Conservation (phyloP, 768 basidiomycete genomes). For the Leccinum fibrillosum region DNA sequence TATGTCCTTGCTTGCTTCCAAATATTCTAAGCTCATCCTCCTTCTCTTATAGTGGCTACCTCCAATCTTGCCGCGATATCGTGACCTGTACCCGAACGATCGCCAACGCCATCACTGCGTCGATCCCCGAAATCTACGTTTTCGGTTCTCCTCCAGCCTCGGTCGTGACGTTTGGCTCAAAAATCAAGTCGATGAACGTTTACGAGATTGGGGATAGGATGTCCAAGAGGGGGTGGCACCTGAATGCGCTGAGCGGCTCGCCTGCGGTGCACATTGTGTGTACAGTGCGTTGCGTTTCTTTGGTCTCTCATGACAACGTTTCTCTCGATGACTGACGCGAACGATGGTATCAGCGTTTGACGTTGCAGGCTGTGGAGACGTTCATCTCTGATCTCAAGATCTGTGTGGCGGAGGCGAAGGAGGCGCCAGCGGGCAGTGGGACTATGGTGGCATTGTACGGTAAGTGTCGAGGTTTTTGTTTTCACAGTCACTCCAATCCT, state of each 20-base stretch:
- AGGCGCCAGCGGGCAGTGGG: constrained; percentile 63
- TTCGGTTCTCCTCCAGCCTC: constrained; percentile 89
- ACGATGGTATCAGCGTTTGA: constrained; percentile 56
- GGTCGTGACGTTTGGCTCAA: constrained; percentile 84
- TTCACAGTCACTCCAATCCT: not conserved
- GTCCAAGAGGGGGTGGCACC: constrained; percentile 84
- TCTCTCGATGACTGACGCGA: not conserved
- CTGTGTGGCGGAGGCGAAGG: constrained; percentile 68
- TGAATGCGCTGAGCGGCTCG: constrained; percentile 79
- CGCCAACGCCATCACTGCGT: constrained; percentile 57
- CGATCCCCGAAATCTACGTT: constrained; percentile 82
- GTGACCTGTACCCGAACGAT: constrained; percentile 72
- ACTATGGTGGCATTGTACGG: constrained; percentile 92
- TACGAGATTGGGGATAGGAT: constrained; percentile 90
- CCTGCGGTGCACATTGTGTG: constrained; percentile 90
- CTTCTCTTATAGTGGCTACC: constrained; percentile 64
- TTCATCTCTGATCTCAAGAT: constrained; percentile 85
- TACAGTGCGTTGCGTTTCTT: constrained; percentile 58
- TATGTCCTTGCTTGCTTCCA: constrained; percentile 35
- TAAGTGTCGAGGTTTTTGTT: constrained; percentile 34
- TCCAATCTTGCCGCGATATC: constrained; percentile 79
- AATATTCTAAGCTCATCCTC: not conserved
- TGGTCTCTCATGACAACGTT: too few species aligned
- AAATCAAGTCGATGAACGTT: constrained; percentile 53
- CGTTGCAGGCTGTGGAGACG: constrained; percentile 69